Evolutionary conservation across 768 basidiomycete genomes (phyloP), one percentile per base, ranked within the genome.

Genomic region (Leucocoprinus sp.): DNA sequence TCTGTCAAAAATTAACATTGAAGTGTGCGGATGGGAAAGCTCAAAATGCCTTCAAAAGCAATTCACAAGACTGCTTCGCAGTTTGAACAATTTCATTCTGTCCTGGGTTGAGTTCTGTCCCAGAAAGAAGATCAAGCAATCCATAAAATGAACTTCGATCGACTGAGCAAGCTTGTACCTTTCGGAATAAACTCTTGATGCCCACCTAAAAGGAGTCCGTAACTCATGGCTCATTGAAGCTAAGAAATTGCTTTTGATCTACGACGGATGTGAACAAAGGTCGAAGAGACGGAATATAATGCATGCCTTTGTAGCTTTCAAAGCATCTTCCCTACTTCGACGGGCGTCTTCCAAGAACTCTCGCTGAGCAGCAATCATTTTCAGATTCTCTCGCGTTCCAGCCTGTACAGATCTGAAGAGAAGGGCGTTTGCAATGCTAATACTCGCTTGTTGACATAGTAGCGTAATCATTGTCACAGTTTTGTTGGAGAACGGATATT

Each of bases 81-180:
- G 83, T 87, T 70, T 82, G 80, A 0, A 84, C 82, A 81, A 84
- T 82, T 55, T 86, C 83, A 53, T 71, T 73, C 58, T 86, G 83
- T 6, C 78, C 78, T 5, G 72, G 62, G 56, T 82, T 81, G 9
- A 87, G 65, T 51, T 83, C 78, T 2, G 83, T 85, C 1, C 80
- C 79, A 52, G 77, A 78, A 17, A 87, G 56, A n/a, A 87, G 71
- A 57, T 85, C 84, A 8, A 87, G 66, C 3, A 87, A 64, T 11
- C 84, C 84, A 56, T 84, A 87, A 59, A 85, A 87, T 2, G 83
- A 84, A 51, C 82, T 82, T 41, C 6, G 49, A 21, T 11, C 3
- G 23, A 26, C 37, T 31, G 31, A 31, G 31, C n/a, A 31, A 8
- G 14, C 15, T 24, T 39, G 39, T 18, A 8, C 8, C 2, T n/a